Conservation (phyloP, 495 filamentous ascomycete species). For the Pseudoneurospora amorphoporcata region DNA sequence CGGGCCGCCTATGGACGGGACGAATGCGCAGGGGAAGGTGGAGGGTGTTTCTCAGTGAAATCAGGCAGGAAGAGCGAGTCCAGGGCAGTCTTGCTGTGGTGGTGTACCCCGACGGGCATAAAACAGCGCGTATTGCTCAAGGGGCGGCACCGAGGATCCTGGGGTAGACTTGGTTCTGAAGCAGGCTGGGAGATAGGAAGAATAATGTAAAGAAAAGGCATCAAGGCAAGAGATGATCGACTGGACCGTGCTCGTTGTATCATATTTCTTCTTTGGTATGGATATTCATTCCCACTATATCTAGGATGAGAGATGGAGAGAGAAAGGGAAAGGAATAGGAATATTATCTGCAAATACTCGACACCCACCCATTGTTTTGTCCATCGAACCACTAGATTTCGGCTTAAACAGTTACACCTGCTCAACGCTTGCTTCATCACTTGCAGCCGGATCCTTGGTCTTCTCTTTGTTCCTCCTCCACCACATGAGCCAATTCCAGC, state of each 20-base stretch:
- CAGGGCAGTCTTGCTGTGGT: background rate
- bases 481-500: background rate
- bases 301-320: background rate
- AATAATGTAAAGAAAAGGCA: background rate
- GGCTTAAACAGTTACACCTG: background rate
- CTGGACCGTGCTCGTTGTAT: background rate
- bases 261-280: background rate
- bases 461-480: background rate
- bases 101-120: background rate
- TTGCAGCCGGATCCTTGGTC: background rate
- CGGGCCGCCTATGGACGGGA: slow-evolving; percentile 32
- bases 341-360: background rate
- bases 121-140: background rate
- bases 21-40: slow-evolving; percentile 27
- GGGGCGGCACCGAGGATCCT: background rate
- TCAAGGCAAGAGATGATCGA: background rate
- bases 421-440: background rate
- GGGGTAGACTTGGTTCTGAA: background rate
- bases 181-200: background rate
- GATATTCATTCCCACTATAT: background rate
- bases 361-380: background rate
- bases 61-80: too few relatives aligned
- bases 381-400: background rate
- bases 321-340: too few relatives aligned
- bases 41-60: slow-evolving; percentile 28